Evolutionary conservation across 768 basidiomycete species (phyloP), one percentile per base, ranked within the genome.

Genomic region (Rhizopogon sp.): DNA sequence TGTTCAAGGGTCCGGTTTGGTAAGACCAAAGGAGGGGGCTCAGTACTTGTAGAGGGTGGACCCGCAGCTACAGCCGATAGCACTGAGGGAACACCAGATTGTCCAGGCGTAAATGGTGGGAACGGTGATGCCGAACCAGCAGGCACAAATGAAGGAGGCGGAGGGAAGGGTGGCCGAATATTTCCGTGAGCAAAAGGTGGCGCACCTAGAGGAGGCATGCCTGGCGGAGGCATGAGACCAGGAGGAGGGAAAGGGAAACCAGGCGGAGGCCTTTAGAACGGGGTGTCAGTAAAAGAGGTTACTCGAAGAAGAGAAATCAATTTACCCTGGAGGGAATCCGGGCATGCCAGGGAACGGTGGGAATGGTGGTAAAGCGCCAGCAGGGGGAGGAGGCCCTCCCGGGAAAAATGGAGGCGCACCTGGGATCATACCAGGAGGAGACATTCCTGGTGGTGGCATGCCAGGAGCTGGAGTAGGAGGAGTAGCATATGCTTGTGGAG

Each of bases 401-500:
- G 75, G 76, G 42, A 72, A 56, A 50, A 71, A 68, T 25, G 75
- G 72, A 6, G 77, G 76, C 37, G 75, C 72, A 64, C 78, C 76
- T 58, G 77, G 73, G 59, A 74, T 58, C 37, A 74, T 64, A 6
- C 70, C 73, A 11, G 77, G 67, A 0, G 77, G 72, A 8, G 71
- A 65, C 53, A 73, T 62, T 29, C 66, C 70, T 11, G 63, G 59
- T n/a, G 64, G 63, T 6, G 61, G 64, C 0, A 61, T 31, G 3
- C 64, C 58, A 35, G 68, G 60, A 6, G 65, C 60, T 5, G 74
- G 65, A 35, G 71, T 64, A 7, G 78, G 73, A 16, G 77, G 74
- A 11, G 66, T 66, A 16, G 76, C 74, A 61, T 92, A 93, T 1
- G 88, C 75, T 62, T 88, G 87, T 0, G 90, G 82, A 2, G 86